phyloP scores from a whole-genome alignment of 1,139 yeast species.

The Saccharomyces hybrid region DNA sequence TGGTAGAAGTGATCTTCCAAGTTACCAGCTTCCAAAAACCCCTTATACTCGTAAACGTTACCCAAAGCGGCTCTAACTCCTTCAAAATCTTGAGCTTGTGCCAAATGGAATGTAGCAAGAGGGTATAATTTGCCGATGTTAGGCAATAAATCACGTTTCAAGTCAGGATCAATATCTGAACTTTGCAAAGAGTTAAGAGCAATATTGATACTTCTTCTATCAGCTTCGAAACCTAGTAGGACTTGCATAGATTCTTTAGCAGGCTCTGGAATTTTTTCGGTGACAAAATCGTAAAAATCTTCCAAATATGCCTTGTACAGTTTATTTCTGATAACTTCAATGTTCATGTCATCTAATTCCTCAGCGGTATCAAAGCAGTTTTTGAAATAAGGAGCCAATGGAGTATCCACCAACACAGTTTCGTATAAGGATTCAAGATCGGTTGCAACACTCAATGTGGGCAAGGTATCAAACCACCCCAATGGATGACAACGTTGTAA shows the following conservation, averaged over 20 bases:
- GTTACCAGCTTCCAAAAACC: slow-evolving; percentile 63
- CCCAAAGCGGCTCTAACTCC: slow-evolving; percentile 69
- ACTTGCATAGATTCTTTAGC: slow-evolving; percentile 73
- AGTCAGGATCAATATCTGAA: slow-evolving; percentile 49
- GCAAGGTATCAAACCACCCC: slow-evolving; percentile 97
- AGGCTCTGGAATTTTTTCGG: slow-evolving; percentile 57
- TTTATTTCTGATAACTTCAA: slow-evolving; percentile 87
- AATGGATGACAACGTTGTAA: slow-evolving; percentile 88
- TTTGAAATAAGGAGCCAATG: slow-evolving; percentile 92
- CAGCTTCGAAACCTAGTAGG: slow-evolving; percentile 84
- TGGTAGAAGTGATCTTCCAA: slow-evolving; percentile 91
- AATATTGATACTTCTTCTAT: slow-evolving; percentile 87
- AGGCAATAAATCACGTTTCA: slow-evolving; percentile 70
- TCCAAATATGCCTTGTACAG: slow-evolving; percentile 89
- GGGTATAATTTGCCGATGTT: slow-evolving; percentile 75
- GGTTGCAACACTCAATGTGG: slow-evolving; percentile 89
- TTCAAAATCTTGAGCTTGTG: slow-evolving; percentile 75
- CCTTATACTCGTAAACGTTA: slow-evolving; percentile 63
- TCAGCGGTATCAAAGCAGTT: slow-evolving; percentile 78
- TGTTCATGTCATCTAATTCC: slow-evolving; percentile 90
- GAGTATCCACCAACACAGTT: slow-evolving; percentile 94
- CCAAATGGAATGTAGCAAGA: slow-evolving; percentile 57
- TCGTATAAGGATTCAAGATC: slow-evolving; percentile 87
- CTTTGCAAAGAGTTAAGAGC: slow-evolving; percentile 68
- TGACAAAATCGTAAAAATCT: slow-evolving; percentile 67